These are phyloP conservation scores for Corchorus olitorius DNA, from an alignment of 345 rosid genomes.

Conservation along the genomic window DNA sequence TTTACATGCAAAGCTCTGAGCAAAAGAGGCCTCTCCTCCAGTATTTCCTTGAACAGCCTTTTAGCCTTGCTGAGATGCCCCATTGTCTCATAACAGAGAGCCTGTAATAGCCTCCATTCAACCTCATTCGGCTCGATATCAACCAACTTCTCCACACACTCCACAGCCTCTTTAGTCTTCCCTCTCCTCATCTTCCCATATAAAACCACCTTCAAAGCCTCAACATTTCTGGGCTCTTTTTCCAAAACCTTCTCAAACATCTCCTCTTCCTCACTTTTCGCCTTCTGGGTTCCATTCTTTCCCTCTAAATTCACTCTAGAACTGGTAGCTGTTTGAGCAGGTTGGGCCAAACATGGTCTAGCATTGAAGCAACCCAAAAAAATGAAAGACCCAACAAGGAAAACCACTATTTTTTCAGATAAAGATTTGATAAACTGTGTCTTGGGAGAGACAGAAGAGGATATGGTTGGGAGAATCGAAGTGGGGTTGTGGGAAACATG, in stretches of 20 bases:
- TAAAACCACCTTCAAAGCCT: constrained; percentile 72
- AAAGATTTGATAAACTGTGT: constrained; percentile 28
- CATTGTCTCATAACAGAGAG: constrained; percentile 80
- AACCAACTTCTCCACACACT: constrained; percentile 62
- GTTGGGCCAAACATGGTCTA: constrained; percentile 51
- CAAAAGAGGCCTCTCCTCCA: constrained; percentile 72
- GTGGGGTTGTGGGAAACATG: constrained; percentile 29
- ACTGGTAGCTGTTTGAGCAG: constrained; percentile 28
- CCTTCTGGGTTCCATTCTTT: constrained; percentile 37
- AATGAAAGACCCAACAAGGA: constrained; percentile 60
- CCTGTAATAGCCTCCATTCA: constrained; percentile 92
- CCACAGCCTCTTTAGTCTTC: constrained; percentile 59
- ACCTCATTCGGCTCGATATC: constrained; percentile 66
- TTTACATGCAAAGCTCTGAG: constrained; percentile 91
- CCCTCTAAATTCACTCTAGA: constrained; percentile 28
- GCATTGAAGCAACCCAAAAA: constrained; percentile 48
- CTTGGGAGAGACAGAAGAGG: constrained; percentile 29
- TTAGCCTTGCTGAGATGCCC: constrained; percentile 69
- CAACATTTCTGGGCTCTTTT: constrained; percentile 65
- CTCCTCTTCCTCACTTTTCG: constrained; percentile 45
- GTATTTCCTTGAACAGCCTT: constrained; percentile 61
- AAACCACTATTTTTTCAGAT: constrained; percentile 42
- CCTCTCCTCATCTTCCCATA: constrained; percentile 82
- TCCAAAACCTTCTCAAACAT: constrained; percentile 67
- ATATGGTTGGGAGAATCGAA: constrained; percentile 25